Conservation (phyloP, 805 yeast genomes). For the Komagataella pseudopastoris region DNA sequence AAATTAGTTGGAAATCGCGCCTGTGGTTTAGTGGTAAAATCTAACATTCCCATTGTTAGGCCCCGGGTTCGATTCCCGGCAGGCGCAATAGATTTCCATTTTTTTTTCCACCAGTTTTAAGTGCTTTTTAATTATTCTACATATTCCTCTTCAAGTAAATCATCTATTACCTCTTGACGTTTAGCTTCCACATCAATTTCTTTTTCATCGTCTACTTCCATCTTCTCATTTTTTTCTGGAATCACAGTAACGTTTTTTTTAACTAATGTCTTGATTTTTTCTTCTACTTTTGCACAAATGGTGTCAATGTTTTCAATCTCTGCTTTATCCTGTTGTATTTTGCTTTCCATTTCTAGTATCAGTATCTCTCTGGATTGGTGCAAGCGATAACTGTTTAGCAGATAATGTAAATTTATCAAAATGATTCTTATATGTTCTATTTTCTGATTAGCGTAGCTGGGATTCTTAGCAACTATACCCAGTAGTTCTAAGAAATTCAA, state of each 20-base stretch:
- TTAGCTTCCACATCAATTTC: constrained; percentile 31
- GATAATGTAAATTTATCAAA: constrained; percentile 81
- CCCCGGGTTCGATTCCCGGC: constrained; percentile 17
- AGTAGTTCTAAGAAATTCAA: constrained; percentile 73
- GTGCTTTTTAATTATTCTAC: background rate
- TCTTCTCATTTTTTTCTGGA: constrained; percentile 52
- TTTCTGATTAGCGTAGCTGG: constrained; percentile 42
- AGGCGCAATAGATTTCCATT: constrained; percentile 7
- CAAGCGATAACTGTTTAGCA: constrained; percentile 84
- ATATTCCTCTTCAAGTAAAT: constrained; percentile 10
- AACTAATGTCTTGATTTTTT: constrained; percentile 12
- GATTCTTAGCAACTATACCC: constrained; percentile 65
- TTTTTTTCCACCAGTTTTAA: background rate
- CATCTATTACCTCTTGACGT: constrained; percentile 22
- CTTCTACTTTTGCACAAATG: constrained; percentile 25
- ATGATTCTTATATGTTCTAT: constrained; percentile 72
- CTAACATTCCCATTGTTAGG: constrained; percentile 13
- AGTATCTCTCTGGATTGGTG: constrained; percentile 90
- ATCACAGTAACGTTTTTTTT: constrained; percentile 50
- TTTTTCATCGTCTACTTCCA: constrained; percentile 23
- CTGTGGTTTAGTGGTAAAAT: constrained; percentile 13
- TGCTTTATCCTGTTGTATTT: constrained; percentile 27
- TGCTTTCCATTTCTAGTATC: constrained; percentile 57
- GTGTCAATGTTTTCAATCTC: constrained; percentile 28
- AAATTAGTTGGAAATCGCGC: background rate